Evolutionary conservation across 148 eudicot genomes (phyloP).

Genomic region (Fallopia convolvulus): DNA sequence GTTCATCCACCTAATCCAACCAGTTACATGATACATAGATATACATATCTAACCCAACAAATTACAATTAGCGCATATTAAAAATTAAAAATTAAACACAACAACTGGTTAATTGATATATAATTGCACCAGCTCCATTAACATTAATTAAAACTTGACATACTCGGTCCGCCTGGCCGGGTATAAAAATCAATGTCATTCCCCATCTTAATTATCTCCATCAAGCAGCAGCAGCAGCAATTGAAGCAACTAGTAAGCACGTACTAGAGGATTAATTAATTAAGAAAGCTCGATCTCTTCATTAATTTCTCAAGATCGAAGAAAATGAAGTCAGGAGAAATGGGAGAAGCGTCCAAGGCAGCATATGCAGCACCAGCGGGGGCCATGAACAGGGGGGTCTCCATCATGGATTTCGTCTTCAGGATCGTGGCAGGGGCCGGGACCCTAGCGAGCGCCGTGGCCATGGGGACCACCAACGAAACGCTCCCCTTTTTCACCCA

Average conservation of each 20-base stretch:
- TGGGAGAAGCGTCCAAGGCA: constrained; percentile 6
- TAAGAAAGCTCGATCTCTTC: too few relatives aligned
- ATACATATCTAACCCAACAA: neutral
- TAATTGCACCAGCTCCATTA: constrained; percentile 7
- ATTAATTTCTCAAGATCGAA: too few relatives aligned
- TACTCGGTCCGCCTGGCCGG: neutral
- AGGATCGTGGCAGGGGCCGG: constrained; percentile 1
- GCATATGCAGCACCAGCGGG: neutral
- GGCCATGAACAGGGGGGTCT: neutral
- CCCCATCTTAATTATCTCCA: neutral
- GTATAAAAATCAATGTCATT: neutral
- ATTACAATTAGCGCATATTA: too few relatives aligned
- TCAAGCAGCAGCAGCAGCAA: neutral
- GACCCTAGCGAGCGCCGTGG: constrained; percentile 4
- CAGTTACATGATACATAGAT: neutral
- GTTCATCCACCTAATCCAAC: neutral
- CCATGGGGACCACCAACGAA: constrained; percentile 11
- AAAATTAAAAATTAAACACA: neutral
- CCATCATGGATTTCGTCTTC: constrained; percentile 6
- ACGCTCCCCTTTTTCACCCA: constrained; percentile 7
- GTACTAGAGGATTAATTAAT: too few relatives aligned
- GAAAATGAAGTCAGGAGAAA: constrained; percentile 4
- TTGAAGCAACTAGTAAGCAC: neutral
- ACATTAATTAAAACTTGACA: neutral
- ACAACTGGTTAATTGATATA: neutral